These are phyloP conservation scores for Madurella mycetomatis DNA, from an alignment of 2,329 filamentous ascomycete genomes.

Conservation along the genomic window DNA sequence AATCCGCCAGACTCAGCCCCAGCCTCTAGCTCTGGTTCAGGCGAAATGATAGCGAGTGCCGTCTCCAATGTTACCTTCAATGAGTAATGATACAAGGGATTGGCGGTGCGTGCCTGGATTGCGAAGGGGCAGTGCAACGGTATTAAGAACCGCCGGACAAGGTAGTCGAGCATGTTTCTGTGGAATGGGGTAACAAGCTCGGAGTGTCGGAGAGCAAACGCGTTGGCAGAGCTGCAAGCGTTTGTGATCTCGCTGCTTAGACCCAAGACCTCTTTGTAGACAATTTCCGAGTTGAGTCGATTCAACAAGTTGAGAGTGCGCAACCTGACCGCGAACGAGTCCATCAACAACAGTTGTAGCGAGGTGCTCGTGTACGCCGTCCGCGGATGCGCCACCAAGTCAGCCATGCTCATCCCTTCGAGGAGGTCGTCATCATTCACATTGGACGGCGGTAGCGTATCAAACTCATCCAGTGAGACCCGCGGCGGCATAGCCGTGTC, in stretches of 20 bases:
- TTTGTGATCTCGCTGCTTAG: slow-evolving; percentile 33
- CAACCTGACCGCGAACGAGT: slow-evolving; percentile 35
- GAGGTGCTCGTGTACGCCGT: slow-evolving; percentile 32
- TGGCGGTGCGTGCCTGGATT: slow-evolving; percentile 33
- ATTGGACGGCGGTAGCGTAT: slow-evolving; percentile 37
- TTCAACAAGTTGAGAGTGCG: slow-evolving; percentile 34
- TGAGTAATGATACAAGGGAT: slow-evolving; percentile 48
- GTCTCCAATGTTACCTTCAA: slow-evolving; percentile 44
- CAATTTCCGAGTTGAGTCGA: slow-evolving; percentile 30
- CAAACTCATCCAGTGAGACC: slow-evolving; percentile 38
- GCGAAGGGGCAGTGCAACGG: slow-evolving; percentile 49
- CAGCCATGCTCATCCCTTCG: slow-evolving; percentile 5
- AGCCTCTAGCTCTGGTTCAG: slow-evolving; percentile 22
- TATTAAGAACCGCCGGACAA: slow-evolving; percentile 52
- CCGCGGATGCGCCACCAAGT: slow-evolving; percentile 24
- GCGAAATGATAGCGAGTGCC: slow-evolving; percentile 35
- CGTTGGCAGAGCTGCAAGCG: slow-evolving; percentile 15
- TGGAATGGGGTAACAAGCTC: slow-evolving; percentile 18
- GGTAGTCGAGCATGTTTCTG: slow-evolving; percentile 46
- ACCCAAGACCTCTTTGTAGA: slow-evolving; percentile 33
- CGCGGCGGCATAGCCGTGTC: slow-evolving; percentile 38
- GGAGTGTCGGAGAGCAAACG: slow-evolving; percentile 28
- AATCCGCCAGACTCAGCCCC: slow-evolving; percentile 31
- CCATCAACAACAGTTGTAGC: slow-evolving; percentile 34
- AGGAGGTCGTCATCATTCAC: slow-evolving; percentile 30